Evolutionary conservation across 2,329 filamentous ascomycete species (phyloP), one percentile per base, ranked within the genome.

Genomic region (Fusarium dimerum): DNA sequence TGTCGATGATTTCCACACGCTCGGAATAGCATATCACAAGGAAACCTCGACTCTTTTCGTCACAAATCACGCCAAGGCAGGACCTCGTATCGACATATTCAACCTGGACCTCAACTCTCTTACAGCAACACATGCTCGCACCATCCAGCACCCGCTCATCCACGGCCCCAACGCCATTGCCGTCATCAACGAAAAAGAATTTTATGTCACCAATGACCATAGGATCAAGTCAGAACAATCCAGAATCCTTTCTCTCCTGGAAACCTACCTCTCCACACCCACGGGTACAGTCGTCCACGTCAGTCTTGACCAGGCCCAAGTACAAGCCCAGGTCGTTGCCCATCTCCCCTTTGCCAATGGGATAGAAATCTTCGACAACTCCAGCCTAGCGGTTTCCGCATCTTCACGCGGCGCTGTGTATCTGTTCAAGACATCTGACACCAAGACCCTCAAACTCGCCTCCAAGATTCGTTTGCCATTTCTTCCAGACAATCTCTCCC

Each of bases 171-270:
- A 78, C 52, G 63, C 73, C 8, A 71, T 78, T 13, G 62, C 63
- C 3, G 48, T 73, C 1, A 51, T 73, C 30, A 70, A 64, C 49
- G 55, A 51, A 8, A 60, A 68, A 3, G 73, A 76, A 50, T 59
- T 78, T 17, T 73, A 71, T 47, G 68, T 77, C 17, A 76, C 73
- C 3, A 77, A 76, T 43, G 69, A 73, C 51, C 72, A 76, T 53
- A 48, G 65, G 55, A 70, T 76, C 50, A 59, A 66, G 1, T 52
- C 59, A 11, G 55, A 53, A 3, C 47, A 68, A 8, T 51, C 55
- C 3, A 60, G 50, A 1, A 3, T 69, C 1, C 56, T 76, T 0
- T 59, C 66, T 9, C 48, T 51, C 1, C 2, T 72, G 0, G 75
- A 78, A 58, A 73, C 69, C 0, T 70, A 71, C 10, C 52, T 72